Conservation (phyloP, 2,329 filamentous ascomycete species). For the Pseudogymnoascus sp. region DNA sequence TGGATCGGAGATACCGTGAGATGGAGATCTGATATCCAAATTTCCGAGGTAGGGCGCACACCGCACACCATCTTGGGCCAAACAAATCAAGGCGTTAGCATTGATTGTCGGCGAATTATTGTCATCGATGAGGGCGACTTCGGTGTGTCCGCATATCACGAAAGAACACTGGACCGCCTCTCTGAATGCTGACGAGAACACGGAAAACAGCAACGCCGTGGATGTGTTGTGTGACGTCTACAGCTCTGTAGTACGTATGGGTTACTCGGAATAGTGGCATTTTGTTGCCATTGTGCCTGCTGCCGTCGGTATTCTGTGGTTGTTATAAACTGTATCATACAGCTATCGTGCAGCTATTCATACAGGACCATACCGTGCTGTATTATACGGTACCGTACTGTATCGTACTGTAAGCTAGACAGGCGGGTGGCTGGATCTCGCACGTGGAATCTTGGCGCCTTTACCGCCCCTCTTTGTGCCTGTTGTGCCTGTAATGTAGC, state of each 20-base stretch:
- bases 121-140: neutral
- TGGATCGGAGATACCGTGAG: constrained; percentile 1
- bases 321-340: neutral
- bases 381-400: neutral
- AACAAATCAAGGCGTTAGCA: neutral
- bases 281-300: neutral
- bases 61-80: neutral
- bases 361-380: neutral
- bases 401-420: neutral
- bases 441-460: neutral
- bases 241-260: neutral
- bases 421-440: neutral
- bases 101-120: neutral
- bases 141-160: neutral
- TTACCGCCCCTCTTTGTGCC: neutral
- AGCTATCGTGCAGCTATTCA: neutral
- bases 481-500: neutral
- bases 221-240: neutral
- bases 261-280: neutral
- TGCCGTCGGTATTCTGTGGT: neutral
- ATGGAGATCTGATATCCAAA: neutral
- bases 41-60: neutral
- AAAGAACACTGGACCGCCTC: neutral
- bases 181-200: neutral
- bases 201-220: neutral